Conservation (phyloP, 2,329 filamentous ascomycete genomes). For the Pezicula carpinea region DNA sequence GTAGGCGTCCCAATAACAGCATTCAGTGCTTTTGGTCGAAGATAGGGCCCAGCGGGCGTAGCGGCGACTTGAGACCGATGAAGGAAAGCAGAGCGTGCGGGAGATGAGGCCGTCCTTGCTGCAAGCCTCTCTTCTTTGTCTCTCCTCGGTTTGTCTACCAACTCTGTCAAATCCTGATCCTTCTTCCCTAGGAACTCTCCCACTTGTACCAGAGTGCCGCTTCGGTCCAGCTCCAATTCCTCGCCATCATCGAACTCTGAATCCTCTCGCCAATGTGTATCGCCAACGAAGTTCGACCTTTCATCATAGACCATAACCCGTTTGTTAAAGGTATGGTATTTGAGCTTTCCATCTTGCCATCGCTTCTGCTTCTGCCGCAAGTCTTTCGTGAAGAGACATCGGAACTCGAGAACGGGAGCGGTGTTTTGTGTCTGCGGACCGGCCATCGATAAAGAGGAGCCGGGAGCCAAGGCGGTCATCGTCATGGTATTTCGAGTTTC, state of each 20-base stretch:
- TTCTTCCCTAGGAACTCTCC: slow-evolving; percentile 67
- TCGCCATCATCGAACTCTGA: slow-evolving; percentile 73
- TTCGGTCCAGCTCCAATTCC: slow-evolving; percentile 73
- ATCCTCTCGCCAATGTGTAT: slow-evolving; percentile 72
- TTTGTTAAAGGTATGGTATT: slow-evolving; percentile 87
- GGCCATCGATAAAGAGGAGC: slow-evolving; percentile 12
- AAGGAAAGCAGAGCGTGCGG: slow-evolving; percentile 22
- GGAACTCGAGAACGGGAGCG: slow-evolving; percentile 76
- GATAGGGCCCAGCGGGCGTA: slow-evolving; percentile 34
- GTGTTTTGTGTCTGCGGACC: slow-evolving; percentile 38
- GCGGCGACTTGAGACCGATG: slow-evolving; percentile 8
- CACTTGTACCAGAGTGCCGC: slow-evolving; percentile 74
- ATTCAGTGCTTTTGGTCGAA: slow-evolving; percentile 54
- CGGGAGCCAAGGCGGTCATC: slow-evolving; percentile 4
- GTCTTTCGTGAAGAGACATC: slow-evolving; percentile 84
- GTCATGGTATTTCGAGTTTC: slow-evolving; percentile 5
- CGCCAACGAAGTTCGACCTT: slow-evolving; percentile 73
- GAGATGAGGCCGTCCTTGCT: slow-evolving; percentile 24
- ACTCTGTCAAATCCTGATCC: slow-evolving; percentile 71
- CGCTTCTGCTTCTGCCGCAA: slow-evolving; percentile 81
- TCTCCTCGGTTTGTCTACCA: slow-evolving; percentile 66
- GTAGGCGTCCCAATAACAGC: slow-evolving; percentile 61
- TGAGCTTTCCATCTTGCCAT: slow-evolving; percentile 89
- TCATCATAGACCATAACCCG: slow-evolving; percentile 88
- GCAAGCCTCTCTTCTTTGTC: slow-evolving; percentile 46